These are phyloP conservation scores for Tricholoma saponaceum DNA, from an alignment of 768 basidiomycete species.

Conservation along the genomic window DNA sequence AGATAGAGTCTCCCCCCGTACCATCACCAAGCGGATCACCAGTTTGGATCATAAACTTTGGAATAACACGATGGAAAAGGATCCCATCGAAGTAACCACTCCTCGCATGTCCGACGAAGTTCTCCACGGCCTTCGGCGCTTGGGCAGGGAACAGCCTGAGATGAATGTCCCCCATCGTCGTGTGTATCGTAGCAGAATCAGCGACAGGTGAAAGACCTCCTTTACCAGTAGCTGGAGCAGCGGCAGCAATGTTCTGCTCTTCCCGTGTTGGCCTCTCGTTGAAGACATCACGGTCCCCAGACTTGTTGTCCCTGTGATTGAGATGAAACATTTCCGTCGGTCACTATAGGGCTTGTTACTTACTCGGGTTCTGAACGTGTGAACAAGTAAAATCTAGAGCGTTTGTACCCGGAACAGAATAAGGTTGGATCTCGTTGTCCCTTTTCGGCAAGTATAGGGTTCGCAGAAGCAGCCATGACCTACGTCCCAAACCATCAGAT, in stretches of 20 bases:
- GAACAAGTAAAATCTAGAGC: conserved; percentile 91
- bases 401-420: conserved; percentile 91
- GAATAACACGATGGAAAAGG: conserved; percentile 96
- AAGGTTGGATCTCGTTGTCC: conserved; percentile 84
- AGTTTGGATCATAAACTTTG: conserved; percentile 98
- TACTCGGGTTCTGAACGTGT: conserved; percentile 89
- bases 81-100: conserved; percentile 90
- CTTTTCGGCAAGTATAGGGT: conserved; percentile 89
- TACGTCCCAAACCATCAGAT: conserved; percentile 21
- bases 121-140: conserved; percentile 95
- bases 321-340: not conserved
- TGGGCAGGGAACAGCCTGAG: conserved; percentile 85
- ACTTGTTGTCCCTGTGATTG: conserved; percentile 68
- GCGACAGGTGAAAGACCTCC: conserved; percentile 69
- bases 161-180: conserved; percentile 92
- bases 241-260: conserved; percentile 82
- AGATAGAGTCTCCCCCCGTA: conserved; percentile 87
- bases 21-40: conserved; percentile 95
- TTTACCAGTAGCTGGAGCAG: conserved; percentile 43
- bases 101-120: conserved; percentile 90
- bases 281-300: conserved; percentile 92
- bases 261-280: conserved; percentile 97
- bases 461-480: conserved; percentile 95
- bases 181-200: conserved; percentile 86
- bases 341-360: conserved; percentile 23